A percentile compares a stretch with the other conserved stretches of the same genome.
These are phyloP conservation scores for Chlorella sorokiniana DNA, from an alignment of 139 green algal genomes.

Conservation along the genomic window DNA sequence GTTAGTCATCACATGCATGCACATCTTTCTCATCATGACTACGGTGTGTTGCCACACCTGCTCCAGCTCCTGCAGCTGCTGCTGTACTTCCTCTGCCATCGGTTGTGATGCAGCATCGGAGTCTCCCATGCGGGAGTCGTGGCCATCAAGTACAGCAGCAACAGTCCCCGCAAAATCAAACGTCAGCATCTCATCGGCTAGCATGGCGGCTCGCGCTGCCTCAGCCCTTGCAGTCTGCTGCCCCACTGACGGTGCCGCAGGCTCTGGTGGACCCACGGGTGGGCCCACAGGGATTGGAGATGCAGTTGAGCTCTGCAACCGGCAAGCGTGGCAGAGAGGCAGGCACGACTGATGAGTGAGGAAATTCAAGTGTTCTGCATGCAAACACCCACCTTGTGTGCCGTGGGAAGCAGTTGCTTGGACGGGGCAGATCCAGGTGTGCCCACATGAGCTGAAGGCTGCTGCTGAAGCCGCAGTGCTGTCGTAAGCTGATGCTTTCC, in stretches of 20 bases:
- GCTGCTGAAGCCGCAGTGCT: too few relatives aligned
- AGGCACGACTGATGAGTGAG: too few relatives aligned
- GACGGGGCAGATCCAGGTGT: too few relatives aligned
- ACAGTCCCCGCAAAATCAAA: background rate
- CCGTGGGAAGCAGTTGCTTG: too few relatives aligned
- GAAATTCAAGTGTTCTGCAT: too few relatives aligned
- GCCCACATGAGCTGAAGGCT: too few relatives aligned
- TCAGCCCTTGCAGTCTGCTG: background rate
- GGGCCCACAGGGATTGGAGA: too few relatives aligned
- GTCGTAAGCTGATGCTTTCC: too few relatives aligned
- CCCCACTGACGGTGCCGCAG: background rate
- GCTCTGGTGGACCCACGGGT: too few relatives aligned
- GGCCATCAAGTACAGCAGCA: background rate
- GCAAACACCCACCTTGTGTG: too few relatives aligned
- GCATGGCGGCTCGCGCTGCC: background rate
- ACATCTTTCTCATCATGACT: background rate
- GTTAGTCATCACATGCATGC: background rate
- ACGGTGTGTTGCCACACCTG: background rate
- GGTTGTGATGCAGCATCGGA: background rate
- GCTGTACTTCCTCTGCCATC: slow-evolving; percentile 15
- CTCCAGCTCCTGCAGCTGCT: slow-evolving; percentile 16
- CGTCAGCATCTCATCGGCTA: slow-evolving; percentile 7
- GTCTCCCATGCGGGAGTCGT: background rate
- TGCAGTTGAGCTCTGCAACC: too few relatives aligned
- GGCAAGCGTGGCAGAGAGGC: too few relatives aligned